Evolutionary conservation across 1,284 basidiomycete genomes (phyloP).

Genomic region (Naganishia albida): DNA sequence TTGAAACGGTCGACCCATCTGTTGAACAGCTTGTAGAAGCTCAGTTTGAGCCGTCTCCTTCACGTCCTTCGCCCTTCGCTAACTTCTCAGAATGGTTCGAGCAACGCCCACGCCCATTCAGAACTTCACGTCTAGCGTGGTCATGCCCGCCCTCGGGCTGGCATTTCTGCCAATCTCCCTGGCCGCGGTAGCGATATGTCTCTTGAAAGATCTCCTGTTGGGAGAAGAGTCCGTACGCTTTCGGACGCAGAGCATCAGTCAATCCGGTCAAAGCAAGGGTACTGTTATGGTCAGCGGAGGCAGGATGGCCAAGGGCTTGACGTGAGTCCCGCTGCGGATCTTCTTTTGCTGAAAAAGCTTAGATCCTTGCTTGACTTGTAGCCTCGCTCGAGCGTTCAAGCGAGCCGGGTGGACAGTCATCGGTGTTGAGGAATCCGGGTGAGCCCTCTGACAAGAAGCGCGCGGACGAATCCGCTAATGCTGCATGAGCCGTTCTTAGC

Average conservation of each 20-base stretch:
- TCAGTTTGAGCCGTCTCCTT: background rate
- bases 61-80: no score
- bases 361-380: slow-evolving; percentile 4
- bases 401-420: slow-evolving; percentile 55
- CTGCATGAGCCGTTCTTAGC: slow-evolving; percentile 30
- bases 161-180: slow-evolving; percentile 42
- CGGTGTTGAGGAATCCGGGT: slow-evolving; percentile 53
- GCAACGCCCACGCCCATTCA: slow-evolving; percentile 39
- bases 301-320: slow-evolving; percentile 54
- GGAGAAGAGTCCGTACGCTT: slow-evolving; percentile 25
- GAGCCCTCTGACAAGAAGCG: background rate
- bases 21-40: no score
- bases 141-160: slow-evolving; percentile 39
- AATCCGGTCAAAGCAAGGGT: slow-evolving; percentile 33
- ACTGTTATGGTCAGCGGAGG: slow-evolving; percentile 55
- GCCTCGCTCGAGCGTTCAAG: slow-evolving; percentile 52
- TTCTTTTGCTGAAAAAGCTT: slow-evolving; percentile 3
- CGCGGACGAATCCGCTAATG: slow-evolving; percentile 5
- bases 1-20: no score
- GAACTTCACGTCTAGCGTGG: slow-evolving; percentile 41
- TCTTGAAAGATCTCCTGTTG: slow-evolving; percentile 32
- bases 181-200: slow-evolving; percentile 36
- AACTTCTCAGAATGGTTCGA: slow-evolving; percentile 27
- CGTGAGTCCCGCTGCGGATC: slow-evolving; percentile 36
- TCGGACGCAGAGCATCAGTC: slow-evolving; percentile 6